Evolutionary conservation across 1,284 basidiomycete species (phyloP).

Genomic region (Sanghuangporus baumii): DNA sequence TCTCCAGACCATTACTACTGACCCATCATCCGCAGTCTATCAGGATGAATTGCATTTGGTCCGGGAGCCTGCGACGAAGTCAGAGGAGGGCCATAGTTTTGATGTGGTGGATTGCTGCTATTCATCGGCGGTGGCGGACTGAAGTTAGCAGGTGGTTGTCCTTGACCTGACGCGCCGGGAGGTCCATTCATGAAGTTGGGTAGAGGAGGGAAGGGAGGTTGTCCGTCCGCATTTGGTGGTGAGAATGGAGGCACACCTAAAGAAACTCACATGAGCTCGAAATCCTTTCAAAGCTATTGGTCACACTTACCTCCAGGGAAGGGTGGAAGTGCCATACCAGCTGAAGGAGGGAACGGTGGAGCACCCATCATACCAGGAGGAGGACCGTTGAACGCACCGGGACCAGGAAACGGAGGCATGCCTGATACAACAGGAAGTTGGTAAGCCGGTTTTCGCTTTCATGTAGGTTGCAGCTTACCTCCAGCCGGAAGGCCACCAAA

Average conservation of each 20-base stretch:
- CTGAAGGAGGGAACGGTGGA: slow-evolving; percentile 19
- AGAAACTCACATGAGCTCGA: slow-evolving; percentile 10
- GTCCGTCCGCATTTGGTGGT: slow-evolving; percentile 34
- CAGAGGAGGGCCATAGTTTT: slow-evolving; percentile 21
- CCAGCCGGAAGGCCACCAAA: slow-evolving; percentile 28
- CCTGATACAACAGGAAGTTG: slow-evolving; percentile 8
- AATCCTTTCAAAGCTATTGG: neutral
- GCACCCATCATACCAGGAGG: slow-evolving; percentile 23
- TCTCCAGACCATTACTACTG: neutral
- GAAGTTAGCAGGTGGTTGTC: slow-evolving; percentile 34
- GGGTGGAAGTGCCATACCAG: slow-evolving; percentile 31
- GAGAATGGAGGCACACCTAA: slow-evolving; percentile 56
- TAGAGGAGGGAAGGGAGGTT: slow-evolving; percentile 41
- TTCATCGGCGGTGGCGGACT: slow-evolving; percentile 26
- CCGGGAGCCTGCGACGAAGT: slow-evolving; percentile 27
- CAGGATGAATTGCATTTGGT: slow-evolving; percentile 73
- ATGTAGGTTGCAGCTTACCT: slow-evolving; percentile 14
- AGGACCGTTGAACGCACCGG: slow-evolving; percentile 36
- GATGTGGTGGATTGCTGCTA: slow-evolving; percentile 25
- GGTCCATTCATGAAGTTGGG: slow-evolving; percentile 23
- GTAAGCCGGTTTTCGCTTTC: neutral
- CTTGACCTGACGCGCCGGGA: slow-evolving; percentile 17
- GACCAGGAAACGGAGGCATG: slow-evolving; percentile 51
- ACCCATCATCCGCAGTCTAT: slow-evolving; percentile 79
- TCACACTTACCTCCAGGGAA: slow-evolving; percentile 36